Percentiles rank a stretch among this genome's conserved stretches.
Conservation (phyloP, 2,329 filamentous ascomycete genomes). For the Cryphonectria carpinicola region DNA sequence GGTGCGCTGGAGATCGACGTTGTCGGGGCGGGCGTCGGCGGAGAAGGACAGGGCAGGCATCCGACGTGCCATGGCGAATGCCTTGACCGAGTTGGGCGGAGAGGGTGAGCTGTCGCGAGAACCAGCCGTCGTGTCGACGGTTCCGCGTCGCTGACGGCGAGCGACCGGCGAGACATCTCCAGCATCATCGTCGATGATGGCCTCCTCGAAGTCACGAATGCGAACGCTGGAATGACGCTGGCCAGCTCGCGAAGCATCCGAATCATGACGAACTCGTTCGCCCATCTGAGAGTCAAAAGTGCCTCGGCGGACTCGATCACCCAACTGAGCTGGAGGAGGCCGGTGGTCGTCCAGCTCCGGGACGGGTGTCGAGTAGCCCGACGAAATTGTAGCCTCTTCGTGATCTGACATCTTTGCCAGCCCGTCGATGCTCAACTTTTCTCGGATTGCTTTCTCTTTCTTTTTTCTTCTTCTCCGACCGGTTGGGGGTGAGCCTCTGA, state of each 20-base stretch:
- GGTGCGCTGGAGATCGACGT: conserved; percentile 67
- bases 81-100: conserved; percentile 95
- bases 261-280: conserved; percentile 43
- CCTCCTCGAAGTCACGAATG: conserved; percentile 85
- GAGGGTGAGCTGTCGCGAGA: conserved; percentile 72
- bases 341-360: conserved; percentile 89
- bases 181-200: conserved; percentile 76
- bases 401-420: conserved; percentile 68
- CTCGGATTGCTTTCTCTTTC: background rate
- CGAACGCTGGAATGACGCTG: conserved; percentile 49
- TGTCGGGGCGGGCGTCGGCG: conserved; percentile 44
- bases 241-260: conserved; percentile 42
- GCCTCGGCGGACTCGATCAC: conserved; percentile 66
- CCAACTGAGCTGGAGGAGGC: conserved; percentile 52
- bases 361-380: conserved; percentile 73
- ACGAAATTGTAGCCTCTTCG: conserved; percentile 58
- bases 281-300: conserved; percentile 74
- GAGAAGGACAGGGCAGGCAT: conserved; percentile 70
- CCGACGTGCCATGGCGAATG: conserved; percentile 88
- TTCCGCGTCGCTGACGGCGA: conserved; percentile 56
- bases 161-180: conserved; percentile 48
- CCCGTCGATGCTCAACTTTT: conserved; percentile 27
- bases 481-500: background rate
- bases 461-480: too few species aligned
- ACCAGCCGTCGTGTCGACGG: conserved; percentile 61